Evolutionary conservation across 331 rosid genomes (phyloP).

Genomic region (Phaseolus coccineus): DNA sequence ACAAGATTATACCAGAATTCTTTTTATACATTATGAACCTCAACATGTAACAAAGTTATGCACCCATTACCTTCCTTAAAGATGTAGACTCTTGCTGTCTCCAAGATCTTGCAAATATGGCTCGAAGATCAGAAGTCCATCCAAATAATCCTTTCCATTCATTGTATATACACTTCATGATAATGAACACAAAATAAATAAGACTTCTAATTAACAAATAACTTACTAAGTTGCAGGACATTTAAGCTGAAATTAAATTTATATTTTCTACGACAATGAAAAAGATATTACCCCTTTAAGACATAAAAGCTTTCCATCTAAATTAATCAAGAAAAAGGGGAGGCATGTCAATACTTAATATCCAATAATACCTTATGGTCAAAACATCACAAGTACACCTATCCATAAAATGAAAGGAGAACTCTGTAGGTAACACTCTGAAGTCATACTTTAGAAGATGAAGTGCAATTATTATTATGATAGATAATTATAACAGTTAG

Average conservation of each 20-base stretch:
- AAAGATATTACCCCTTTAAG: background rate
- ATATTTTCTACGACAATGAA: constrained; percentile 1
- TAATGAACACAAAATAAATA: background rate
- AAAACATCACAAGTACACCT: constrained; percentile 28
- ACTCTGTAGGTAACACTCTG: background rate
- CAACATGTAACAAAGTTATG: constrained; percentile 25
- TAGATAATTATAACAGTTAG: background rate
- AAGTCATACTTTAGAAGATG: background rate
- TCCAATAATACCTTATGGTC: constrained; percentile 5
- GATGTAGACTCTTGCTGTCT: constrained; percentile 69
- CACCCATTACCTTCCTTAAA: constrained; percentile 63
- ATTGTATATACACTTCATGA: constrained; percentile 73
- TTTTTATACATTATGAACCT: constrained; percentile 12
- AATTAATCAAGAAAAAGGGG: background rate
- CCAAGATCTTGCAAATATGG: constrained; percentile 69
- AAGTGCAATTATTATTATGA: background rate
- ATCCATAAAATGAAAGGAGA: background rate
- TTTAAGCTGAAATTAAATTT: constrained; percentile 24
- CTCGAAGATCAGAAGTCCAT: constrained; percentile 86
- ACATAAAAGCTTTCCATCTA: constrained; percentile 2
- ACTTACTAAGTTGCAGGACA: constrained; percentile 22
- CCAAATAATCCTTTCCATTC: constrained; percentile 88
- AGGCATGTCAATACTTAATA: background rate
- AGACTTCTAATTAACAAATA: constrained; percentile 19
- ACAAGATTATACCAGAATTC: constrained; percentile 7